Base-by-base conservation (phyloP, 371 early-diverging fungal genomes). In the Mucor piriformis region DNA sequence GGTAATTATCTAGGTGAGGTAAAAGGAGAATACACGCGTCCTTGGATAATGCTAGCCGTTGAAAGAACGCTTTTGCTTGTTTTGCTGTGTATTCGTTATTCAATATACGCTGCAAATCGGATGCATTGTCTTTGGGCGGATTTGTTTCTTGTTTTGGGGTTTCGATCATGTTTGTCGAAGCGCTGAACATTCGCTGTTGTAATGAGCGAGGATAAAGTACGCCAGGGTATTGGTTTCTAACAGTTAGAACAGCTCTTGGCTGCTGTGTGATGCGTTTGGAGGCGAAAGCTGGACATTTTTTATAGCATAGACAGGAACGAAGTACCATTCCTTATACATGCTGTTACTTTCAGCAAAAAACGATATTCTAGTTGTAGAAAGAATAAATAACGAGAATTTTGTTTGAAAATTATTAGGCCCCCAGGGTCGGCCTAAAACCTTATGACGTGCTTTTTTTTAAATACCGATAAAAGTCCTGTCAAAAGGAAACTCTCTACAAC, bases 271-370 rank as follows among this genome's bases (percentile, higher is more conserved):
- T 50, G 29, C 50, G 27, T 11, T 42, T 18, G 8, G 35, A 25
- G 20, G 27, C 43, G 34, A 38, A 38, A 38, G 34, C 23, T 25
- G 38, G 46, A 46, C 43, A 34, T 46, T 46, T 66, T 61, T 33
- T 57, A 57, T 53, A 61, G 57, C 59, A 67, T 62, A 67, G 48
- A 53, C 62, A 62, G 62, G 63, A 57, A 67, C 67, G 67, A 62
- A 62, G 49, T 54, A 50, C 62, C 67, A 67, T 67, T 54, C 62
- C 67, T 67, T 62, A 59, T 62, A 57, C 59, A 67, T 67, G 62
- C 66, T 61, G 38, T 52, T 61, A 21, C 49, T 49, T 54, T 29
- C 50, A 7, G 11, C 11, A 46, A 24, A 10, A 5, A 46, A 37
- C 4, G 8, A 29, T 29, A 29, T n/a, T n/a, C n/a, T n/a, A n/a